Base-by-base conservation (phyloP, 495 filamentous ascomycete genomes). In the Neurospora discreta region DNA sequence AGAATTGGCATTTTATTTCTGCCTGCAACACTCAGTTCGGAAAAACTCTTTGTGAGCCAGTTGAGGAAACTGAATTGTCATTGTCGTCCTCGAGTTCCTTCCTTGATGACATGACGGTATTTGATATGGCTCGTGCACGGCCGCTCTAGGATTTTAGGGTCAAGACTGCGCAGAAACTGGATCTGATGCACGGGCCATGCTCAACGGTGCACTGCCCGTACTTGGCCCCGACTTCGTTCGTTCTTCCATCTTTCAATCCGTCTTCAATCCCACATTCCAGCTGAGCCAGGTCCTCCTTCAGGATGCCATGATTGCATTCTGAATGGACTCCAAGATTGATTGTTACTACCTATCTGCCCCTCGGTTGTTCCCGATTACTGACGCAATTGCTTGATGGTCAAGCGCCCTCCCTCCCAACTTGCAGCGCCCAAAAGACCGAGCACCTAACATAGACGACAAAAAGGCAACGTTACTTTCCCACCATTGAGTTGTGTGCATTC, bases 401-500 rank as follows among this genome's bases (percentile, higher is more conserved):
- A 65, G 65, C 40, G 30, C 39, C 33, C 36, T 36, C 33, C n/a
- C 41, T 70, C 70, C 41, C 3, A 3, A 74, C 43, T 72, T 58
- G 39, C 68, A 30, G 60, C 42, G 11, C 68, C 42, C 52, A 60
- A 33, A 33, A 33, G 52, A 60, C 52, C 52, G 52, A 33, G 26
- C 52, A n/a, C n/a, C n/a, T n/a, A 60, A 60, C 11, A 58, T 11
- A n/a, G n/a, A n/a, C n/a, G n/a, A 30, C 46, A 30, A 58, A 26
- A 75, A 75, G 70, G 75, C 75, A 77, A 77, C 75, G 75, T 77
- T 77, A 75, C 75, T 39, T 75, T 69, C 68, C 69, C 68, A 3
- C 20, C 69, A 71, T n/a, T n/a, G n/a, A n/a, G n/a, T 5, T 5
- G 33, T n/a, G 33, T 43, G 9, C 40, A 42, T 58, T 39, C 44